These are phyloP conservation scores for Kentomonas sorsogonicus DNA, from an alignment of 208 protist species.

Conservation along the genomic window DNA sequence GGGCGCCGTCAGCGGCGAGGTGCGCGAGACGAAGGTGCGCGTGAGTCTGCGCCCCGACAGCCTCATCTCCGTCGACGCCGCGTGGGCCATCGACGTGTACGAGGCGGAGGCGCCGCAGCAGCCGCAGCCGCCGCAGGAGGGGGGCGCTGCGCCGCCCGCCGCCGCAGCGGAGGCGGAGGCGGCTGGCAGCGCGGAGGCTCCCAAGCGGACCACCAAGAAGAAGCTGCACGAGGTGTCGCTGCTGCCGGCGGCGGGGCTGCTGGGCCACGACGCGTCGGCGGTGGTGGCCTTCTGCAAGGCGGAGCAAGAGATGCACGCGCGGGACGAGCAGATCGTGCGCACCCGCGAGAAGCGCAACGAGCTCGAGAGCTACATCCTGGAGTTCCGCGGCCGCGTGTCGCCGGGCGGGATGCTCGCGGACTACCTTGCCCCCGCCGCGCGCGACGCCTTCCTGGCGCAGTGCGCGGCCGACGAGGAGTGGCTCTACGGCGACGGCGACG, in stretches of 20 bases:
- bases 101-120: slow-evolving; percentile 66
- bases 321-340: slow-evolving; percentile 51
- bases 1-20: slow-evolving; percentile 28
- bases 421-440: slow-evolving; percentile 52
- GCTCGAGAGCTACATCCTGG: slow-evolving; percentile 89
- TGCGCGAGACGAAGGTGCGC: slow-evolving; percentile 58
- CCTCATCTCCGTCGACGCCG: slow-evolving; percentile 58
- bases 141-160: slow-evolving; percentile 22
- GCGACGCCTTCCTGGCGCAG: slow-evolving; percentile 46
- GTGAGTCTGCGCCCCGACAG: slow-evolving; percentile 58
- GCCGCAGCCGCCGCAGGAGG: slow-evolving; percentile 19
- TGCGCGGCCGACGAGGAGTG: slow-evolving; percentile 78
- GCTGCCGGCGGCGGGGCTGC: slow-evolving; percentile 41
- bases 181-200: slow-evolving; percentile 6
- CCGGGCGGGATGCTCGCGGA: slow-evolving; percentile 62
- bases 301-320: slow-evolving; percentile 77
- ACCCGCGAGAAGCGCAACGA: slow-evolving; percentile 88
- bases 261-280: slow-evolving; percentile 39
- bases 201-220: slow-evolving; percentile 17
- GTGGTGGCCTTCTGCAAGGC: slow-evolving; percentile 49
- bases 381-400: slow-evolving; percentile 56
- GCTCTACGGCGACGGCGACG: slow-evolving; percentile 88
- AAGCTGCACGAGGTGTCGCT: slow-evolving; percentile 49
- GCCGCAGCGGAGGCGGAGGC: not conserved
- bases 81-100: slow-evolving; percentile 56